Conservation (phyloP, 2,329 filamentous ascomycete genomes). For the Talaromyces sp. region DNA sequence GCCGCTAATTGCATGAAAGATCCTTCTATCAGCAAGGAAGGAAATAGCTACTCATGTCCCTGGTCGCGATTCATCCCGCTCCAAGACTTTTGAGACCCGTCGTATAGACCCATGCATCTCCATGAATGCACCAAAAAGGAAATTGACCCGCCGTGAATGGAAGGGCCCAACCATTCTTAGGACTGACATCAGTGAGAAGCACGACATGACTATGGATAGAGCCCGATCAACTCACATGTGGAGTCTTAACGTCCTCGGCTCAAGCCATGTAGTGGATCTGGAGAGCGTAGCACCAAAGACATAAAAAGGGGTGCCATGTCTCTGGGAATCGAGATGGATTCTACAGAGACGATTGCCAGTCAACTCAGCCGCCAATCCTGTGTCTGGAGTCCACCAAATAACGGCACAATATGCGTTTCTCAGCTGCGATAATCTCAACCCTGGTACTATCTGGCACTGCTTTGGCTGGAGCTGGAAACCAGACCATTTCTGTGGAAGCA, state of each 20-base stretch:
- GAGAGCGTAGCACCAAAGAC: not conserved
- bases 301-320: constrained; percentile 7
- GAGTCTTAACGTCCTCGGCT: constrained; percentile 9
- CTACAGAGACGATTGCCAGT: not conserved
- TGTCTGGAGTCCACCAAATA: not conserved
- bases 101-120: not conserved
- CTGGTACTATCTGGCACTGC: constrained; percentile 12
- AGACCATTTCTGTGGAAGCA: not conserved
- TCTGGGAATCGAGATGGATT: not conserved
- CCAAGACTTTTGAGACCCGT: constrained; percentile 1
- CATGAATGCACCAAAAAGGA: not conserved
- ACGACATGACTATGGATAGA: not conserved
- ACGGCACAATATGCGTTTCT: constrained; percentile 15
- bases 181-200: constrained; percentile 7
- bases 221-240: constrained; percentile 11
- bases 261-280: constrained; percentile 3
- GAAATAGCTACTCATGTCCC: not conserved
- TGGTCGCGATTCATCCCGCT: not conserved
- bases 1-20: not conserved
- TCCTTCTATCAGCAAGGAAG: not conserved
- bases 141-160: constrained; percentile 4
- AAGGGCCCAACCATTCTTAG: constrained; percentile 8
- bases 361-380: not conserved
- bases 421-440: constrained; percentile 11
- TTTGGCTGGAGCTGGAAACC: constrained; percentile 4